Evolutionary conservation across 202 grass and related monocot genomes (phyloP).

Genomic region (Carex sylvatica): DNA sequence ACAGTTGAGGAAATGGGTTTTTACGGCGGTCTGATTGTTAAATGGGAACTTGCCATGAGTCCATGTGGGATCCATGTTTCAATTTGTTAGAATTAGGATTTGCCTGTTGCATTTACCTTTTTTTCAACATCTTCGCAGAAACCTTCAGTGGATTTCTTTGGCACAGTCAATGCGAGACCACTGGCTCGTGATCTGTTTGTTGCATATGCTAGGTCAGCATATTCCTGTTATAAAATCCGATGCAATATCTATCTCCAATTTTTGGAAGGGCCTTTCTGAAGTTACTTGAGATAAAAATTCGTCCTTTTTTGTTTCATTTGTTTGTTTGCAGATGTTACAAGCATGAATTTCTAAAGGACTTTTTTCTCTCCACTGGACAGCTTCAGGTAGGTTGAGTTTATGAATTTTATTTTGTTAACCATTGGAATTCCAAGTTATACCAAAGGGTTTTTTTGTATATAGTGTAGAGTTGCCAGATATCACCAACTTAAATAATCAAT

Average conservation of each 20-base stretch:
- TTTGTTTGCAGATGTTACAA: conserved; percentile 63
- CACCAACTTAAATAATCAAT: background rate
- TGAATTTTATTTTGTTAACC: conserved; percentile 11
- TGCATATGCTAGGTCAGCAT: conserved; percentile 76
- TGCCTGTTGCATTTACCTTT: background rate
- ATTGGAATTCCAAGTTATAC: background rate
- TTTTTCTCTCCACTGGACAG: conserved; percentile 86
- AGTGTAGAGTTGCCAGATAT: background rate
- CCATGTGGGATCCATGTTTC: background rate
- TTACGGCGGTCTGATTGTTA: background rate
- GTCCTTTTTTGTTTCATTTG: conserved; percentile 30
- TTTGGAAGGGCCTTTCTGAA: conserved; percentile 2
- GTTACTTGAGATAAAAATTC: conserved; percentile 15
- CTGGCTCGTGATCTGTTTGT: conserved; percentile 97
- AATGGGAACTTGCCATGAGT: background rate
- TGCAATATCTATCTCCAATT: conserved; percentile 20
- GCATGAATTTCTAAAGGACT: conserved; percentile 97
- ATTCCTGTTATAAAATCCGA: background rate
- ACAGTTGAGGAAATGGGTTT: background rate
- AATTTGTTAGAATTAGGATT: background rate
- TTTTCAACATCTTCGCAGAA: conserved; percentile 46
- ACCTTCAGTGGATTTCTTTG: conserved; percentile 80
- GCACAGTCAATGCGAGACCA: conserved; percentile 89
- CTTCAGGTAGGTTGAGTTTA: conserved; percentile 66
- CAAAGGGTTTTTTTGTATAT: background rate